A percentile compares a stretch with the other conserved stretches of the same genome.
Evolutionary conservation across 495 filamentous ascomycete species (phyloP).

Genomic region (Corynascus novoguineensis): DNA sequence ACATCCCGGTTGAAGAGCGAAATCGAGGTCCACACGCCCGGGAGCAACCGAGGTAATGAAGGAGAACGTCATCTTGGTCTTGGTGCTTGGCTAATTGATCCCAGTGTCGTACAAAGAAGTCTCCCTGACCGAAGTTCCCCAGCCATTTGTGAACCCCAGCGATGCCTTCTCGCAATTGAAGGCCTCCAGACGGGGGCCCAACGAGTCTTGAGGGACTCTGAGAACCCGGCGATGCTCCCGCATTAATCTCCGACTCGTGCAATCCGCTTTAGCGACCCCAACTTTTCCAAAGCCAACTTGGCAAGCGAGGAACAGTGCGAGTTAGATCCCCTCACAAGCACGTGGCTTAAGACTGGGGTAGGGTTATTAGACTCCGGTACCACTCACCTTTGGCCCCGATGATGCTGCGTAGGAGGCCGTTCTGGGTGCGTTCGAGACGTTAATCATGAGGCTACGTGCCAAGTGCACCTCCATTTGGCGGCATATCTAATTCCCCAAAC

Average conservation of each 20-base stretch:
- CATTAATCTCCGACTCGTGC: background rate
- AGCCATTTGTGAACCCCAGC: constrained; percentile 21
- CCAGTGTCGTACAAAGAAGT: constrained; percentile 9
- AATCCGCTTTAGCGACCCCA: background rate
- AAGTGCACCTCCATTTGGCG: too few relatives aligned
- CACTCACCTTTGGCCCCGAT: too few relatives aligned
- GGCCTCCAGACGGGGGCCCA: background rate
- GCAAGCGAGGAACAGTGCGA: too few relatives aligned
- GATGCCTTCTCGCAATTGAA: constrained; percentile 13
- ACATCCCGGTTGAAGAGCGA: constrained; percentile 12
- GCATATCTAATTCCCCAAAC: background rate
- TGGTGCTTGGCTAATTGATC: background rate
- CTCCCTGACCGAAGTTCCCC: constrained; percentile 10
- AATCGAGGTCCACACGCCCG: background rate
- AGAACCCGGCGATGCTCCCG: background rate
- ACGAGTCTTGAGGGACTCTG: background rate
- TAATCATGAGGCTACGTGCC: too few relatives aligned
- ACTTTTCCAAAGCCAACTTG: too few relatives aligned
- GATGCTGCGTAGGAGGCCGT: too few relatives aligned
- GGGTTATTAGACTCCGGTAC: too few relatives aligned
- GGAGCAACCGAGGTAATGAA: constrained; percentile 4
- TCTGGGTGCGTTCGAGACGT: too few relatives aligned
- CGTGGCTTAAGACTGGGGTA: too few relatives aligned
- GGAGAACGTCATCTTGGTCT: background rate
- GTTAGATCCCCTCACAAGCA: too few relatives aligned